These are phyloP conservation scores for Patellaria atrata DNA, from an alignment of 495 filamentous ascomycete genomes.

Conservation along the genomic window DNA sequence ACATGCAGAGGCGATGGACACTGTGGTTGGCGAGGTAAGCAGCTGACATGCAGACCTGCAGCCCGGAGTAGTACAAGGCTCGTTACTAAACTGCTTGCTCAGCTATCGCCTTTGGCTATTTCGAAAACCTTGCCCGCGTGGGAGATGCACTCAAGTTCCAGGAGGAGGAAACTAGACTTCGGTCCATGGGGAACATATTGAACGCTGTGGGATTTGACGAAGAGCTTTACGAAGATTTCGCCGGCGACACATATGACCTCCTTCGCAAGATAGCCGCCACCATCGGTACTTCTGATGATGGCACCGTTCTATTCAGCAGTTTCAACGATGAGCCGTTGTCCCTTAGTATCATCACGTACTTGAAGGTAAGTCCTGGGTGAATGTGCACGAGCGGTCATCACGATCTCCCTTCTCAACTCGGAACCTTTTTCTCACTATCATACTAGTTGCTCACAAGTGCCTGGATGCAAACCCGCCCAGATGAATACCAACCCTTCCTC, in stretches of 20 bases:
- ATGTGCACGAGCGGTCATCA: conserved; percentile 1
- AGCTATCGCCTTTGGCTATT: conserved; percentile 91
- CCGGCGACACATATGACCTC: conserved; percentile 54
- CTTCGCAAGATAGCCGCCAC: conserved; percentile 41
- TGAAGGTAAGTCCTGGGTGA: conserved; percentile 34
- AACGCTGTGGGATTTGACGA: conserved; percentile 50
- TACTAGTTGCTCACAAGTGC: conserved; percentile 68
- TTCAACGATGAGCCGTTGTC: conserved; percentile 62
- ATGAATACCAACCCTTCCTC: conserved; percentile 57
- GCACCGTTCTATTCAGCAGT: conserved; percentile 45
- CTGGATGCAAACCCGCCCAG: conserved; percentile 64
- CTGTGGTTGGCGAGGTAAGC: conserved; percentile 90
- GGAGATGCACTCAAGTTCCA: conserved; percentile 50
- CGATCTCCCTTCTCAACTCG: conserved; percentile 20
- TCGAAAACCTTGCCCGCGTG: conserved; percentile 60
- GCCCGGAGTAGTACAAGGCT: too few relatives aligned
- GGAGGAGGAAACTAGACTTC: conserved; percentile 55
- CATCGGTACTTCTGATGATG: conserved; percentile 39
- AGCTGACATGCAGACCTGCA: too few relatives aligned
- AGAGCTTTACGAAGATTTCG: conserved; percentile 69
- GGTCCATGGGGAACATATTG: conserved; percentile 54
- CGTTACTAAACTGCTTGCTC: conserved; percentile 16
- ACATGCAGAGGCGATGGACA: conserved; percentile 86
- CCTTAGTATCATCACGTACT: conserved; percentile 59
- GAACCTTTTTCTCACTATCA: neutral